These are phyloP conservation scores for Scleroderma citrinum DNA, from an alignment of 768 basidiomycete genomes.

Conservation along the genomic window DNA sequence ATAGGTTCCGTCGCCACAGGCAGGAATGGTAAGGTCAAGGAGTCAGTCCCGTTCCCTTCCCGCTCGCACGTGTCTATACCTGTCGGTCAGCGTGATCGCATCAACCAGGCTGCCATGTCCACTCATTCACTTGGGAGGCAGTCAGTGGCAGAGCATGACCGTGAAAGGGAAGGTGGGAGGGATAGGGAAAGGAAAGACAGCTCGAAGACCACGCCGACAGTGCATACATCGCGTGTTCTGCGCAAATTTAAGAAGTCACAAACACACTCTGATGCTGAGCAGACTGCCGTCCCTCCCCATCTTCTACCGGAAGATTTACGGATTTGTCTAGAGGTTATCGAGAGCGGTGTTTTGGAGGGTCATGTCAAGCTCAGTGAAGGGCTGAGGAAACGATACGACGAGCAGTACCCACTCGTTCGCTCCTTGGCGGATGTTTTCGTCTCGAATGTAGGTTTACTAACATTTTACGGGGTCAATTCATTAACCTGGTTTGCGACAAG, in stretches of 20 bases:
- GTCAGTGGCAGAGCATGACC: slow-evolving; percentile 46
- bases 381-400: slow-evolving; percentile 85
- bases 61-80: slow-evolving; percentile 77
- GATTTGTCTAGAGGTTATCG: slow-evolving; percentile 80
- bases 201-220: slow-evolving; percentile 28
- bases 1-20: slow-evolving; percentile 36
- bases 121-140: slow-evolving; percentile 75
- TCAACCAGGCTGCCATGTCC: slow-evolving; percentile 49
- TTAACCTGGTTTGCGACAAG: slow-evolving; percentile 37
- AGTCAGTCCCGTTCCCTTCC: slow-evolving; percentile 68
- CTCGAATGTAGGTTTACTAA: slow-evolving; percentile 60
- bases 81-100: slow-evolving; percentile 44
- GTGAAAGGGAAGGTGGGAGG: slow-evolving; percentile 27
- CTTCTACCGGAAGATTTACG: slow-evolving; percentile 85
- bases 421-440: slow-evolving; percentile 96
- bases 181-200: slow-evolving; percentile 42
- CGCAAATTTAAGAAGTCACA: slow-evolving; percentile 67
- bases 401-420: slow-evolving; percentile 91
- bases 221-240: slow-evolving; percentile 45
- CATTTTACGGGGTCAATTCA: slow-evolving; percentile 2
- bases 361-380: slow-evolving; percentile 83
- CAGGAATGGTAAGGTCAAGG: slow-evolving; percentile 35
- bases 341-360: slow-evolving; percentile 82
- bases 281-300: slow-evolving; percentile 60
- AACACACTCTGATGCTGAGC: slow-evolving; percentile 42